A percentile compares a stretch with the other conserved stretches of the same genome.
Conservation (phyloP, 805 yeast genomes). For the Lipomyces mesembrius region DNA sequence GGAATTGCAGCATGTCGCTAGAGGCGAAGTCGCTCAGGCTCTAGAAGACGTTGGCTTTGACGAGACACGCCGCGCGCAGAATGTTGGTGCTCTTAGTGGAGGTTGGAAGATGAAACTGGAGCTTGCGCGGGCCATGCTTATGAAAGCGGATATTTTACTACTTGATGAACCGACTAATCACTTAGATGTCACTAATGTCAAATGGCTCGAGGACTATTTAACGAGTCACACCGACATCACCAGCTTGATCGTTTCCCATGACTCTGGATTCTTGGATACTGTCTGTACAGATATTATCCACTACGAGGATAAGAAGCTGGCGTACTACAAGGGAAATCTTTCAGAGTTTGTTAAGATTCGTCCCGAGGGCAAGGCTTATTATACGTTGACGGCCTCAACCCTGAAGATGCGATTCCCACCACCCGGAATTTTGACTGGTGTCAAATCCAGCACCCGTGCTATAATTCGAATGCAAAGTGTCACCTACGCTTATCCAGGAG, state of each 20-base stretch:
- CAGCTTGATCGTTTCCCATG: slow-evolving; percentile 95
- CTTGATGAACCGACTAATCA: slow-evolving; percentile 99
- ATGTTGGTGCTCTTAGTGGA: slow-evolving; percentile 94
- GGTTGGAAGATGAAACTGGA: slow-evolving; percentile 99
- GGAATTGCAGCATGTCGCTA: slow-evolving; percentile 62
- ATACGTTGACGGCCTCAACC: slow-evolving; percentile 88
- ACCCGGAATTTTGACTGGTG: slow-evolving; percentile 97
- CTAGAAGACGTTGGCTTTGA: slow-evolving; percentile 87
- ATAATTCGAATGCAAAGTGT: slow-evolving; percentile 87
- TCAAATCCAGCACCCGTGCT: slow-evolving; percentile 90
- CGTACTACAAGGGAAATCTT: slow-evolving; percentile 93
- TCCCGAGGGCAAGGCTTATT: slow-evolving; percentile 96
- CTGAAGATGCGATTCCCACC: slow-evolving; percentile 98
- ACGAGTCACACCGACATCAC: slow-evolving; percentile 83
- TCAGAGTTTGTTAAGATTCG: slow-evolving; percentile 88
- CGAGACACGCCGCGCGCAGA: slow-evolving; percentile 84
- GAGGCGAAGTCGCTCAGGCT: slow-evolving; percentile 74
- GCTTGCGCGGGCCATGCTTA: slow-evolving; percentile 97
- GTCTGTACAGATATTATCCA: slow-evolving; percentile 97
- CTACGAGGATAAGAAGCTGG: slow-evolving; percentile 92
- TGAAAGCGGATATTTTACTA: slow-evolving; percentile 92
- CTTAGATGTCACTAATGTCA: slow-evolving; percentile 90
- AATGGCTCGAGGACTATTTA: slow-evolving; percentile 91
- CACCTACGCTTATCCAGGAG: slow-evolving; percentile 88
- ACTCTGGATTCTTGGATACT: slow-evolving; percentile 91